phyloP scores from a whole-genome alignment of 495 filamentous ascomycete genomes.

The Rostrohypoxylon terebratum region DNA sequence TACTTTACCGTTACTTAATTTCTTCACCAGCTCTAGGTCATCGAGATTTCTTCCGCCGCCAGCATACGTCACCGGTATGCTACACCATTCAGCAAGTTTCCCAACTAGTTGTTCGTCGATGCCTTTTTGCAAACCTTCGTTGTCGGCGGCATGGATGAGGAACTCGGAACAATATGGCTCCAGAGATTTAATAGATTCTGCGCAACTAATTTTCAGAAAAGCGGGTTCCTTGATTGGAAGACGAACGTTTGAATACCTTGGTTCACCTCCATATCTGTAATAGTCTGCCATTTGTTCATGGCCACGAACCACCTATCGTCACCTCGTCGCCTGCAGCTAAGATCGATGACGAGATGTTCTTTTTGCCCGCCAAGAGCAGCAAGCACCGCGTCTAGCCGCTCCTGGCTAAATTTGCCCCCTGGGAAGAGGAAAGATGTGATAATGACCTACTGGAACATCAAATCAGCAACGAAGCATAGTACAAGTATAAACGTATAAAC shows the following conservation, averaged over 20 bases:
- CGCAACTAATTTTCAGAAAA: neutral
- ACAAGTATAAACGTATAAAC: neutral
- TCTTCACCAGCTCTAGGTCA: slow-evolving; percentile 83
- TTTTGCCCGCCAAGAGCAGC: slow-evolving; percentile 76
- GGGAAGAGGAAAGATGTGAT: slow-evolving; percentile 86
- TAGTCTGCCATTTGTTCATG: slow-evolving; percentile 98
- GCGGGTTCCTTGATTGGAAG: neutral
- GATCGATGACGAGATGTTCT: slow-evolving; percentile 89
- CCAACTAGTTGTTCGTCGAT: slow-evolving; percentile 87
- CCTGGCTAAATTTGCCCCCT: slow-evolving; percentile 78
- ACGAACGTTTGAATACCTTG: slow-evolving; percentile 65
- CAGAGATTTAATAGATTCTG: slow-evolving; percentile 81
- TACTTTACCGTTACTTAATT: slow-evolving; percentile 80
- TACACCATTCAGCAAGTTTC: slow-evolving; percentile 83
- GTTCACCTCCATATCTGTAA: slow-evolving; percentile 94
- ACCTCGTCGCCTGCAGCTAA: slow-evolving; percentile 83
- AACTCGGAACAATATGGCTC: slow-evolving; percentile 96
- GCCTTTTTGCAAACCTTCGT: slow-evolving; percentile 90
- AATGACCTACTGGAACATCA: slow-evolving; percentile 74
- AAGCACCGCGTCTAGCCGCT: slow-evolving; percentile 77
- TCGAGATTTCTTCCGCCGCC: slow-evolving; percentile 85
- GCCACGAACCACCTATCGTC: slow-evolving; percentile 87
- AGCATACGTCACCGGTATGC: slow-evolving; percentile 93
- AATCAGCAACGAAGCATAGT: slow-evolving; percentile 20
- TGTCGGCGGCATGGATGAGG: slow-evolving; percentile 98